A percentile compares a stretch with the other conserved stretches of the same genome.
phyloP scores from a whole-genome alignment of 805 yeast genomes.

The Starmerella potacharoeniae region DNA sequence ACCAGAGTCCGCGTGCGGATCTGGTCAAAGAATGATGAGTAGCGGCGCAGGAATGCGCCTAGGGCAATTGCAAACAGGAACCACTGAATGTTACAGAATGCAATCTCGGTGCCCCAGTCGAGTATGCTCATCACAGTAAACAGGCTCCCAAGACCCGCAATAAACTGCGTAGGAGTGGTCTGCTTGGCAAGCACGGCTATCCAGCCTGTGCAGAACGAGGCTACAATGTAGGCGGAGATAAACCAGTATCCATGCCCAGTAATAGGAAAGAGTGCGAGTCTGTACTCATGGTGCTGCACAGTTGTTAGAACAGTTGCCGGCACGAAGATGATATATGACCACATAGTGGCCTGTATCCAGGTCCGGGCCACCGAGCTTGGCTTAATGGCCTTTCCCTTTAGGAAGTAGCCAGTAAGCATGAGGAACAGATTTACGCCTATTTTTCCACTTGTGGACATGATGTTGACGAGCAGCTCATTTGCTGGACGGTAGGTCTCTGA shows the following conservation, averaged over 20 bases:
- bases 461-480: slow-evolving; percentile 4
- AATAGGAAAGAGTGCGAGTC: slow-evolving; percentile 3
- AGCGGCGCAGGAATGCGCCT: slow-evolving; percentile 13
- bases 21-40: neutral
- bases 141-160: slow-evolving; percentile 2
- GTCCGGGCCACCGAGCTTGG: slow-evolving; percentile 9
- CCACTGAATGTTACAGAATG: slow-evolving; percentile 9
- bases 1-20: slow-evolving; percentile 4
- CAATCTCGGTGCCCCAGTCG: slow-evolving; percentile 3
- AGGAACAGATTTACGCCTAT: slow-evolving; percentile 13
- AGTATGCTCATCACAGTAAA: slow-evolving; percentile 1
- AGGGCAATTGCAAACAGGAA: slow-evolving; percentile 8
- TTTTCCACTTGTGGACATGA: slow-evolving; percentile 12
- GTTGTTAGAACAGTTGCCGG: neutral
- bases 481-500: slow-evolving; percentile 2
- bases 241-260: slow-evolving; percentile 11
- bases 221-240: slow-evolving; percentile 9
- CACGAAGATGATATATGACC: slow-evolving; percentile 9
- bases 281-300: neutral
- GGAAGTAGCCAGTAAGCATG: slow-evolving; percentile 13
- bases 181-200: slow-evolving; percentile 3
- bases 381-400: slow-evolving; percentile 7
- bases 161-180: slow-evolving; percentile 7
- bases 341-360: slow-evolving; percentile 11
- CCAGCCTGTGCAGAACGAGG: slow-evolving; percentile 8